These are phyloP conservation scores for Stramenopiles sp. DNA, from an alignment of 352 stramenopile species.

Conservation along the genomic window DNA sequence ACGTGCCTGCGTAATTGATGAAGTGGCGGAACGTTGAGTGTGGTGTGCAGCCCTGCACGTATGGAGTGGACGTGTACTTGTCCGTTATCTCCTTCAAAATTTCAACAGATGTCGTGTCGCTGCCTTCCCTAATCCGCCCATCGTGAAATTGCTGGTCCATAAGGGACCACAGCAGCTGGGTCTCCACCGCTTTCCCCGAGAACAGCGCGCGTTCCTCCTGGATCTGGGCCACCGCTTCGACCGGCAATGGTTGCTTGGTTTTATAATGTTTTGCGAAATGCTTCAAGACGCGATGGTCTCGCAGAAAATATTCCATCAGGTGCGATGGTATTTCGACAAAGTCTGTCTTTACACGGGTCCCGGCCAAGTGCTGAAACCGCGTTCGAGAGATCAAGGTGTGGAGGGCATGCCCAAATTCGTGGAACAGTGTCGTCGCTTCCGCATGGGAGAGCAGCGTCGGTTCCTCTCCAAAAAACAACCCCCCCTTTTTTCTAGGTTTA, in stretches of 20 bases:
- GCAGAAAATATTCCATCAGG: conserved; percentile 89
- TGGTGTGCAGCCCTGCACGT: conserved; percentile 46
- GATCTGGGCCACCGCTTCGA: conserved; percentile 33
- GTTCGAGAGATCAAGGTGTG: conserved; percentile 85
- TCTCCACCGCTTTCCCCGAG: neutral
- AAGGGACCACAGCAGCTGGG: neutral
- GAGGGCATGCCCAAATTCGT: conserved; percentile 92
- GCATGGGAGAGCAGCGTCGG: conserved; percentile 46
- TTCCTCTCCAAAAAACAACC: conserved; percentile 16
- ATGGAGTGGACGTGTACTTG: conserved; percentile 20
- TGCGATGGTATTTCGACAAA: conserved; percentile 88
- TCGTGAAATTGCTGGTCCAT: neutral
- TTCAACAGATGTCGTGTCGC: neutral
- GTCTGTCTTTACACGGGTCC: conserved; percentile 71
- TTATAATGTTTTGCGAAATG: conserved; percentile 55
- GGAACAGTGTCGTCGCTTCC: conserved; percentile 89
- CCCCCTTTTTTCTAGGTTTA: conserved; percentile 27
- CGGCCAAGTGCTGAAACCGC: conserved; percentile 87
- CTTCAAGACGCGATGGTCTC: conserved; percentile 57
- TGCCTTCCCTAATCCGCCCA: too few species aligned
- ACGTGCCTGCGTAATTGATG: conserved; percentile 53
- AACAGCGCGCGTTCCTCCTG: conserved; percentile 49
- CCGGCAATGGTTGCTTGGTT: conserved; percentile 49
- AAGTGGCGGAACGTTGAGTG: conserved; percentile 64
- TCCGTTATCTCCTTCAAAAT: neutral